A percentile compares a stretch with the other conserved stretches of the same genome.
Conservation (phyloP, 495 filamentous ascomycete genomes). For the Lasiosphaeris hirsuta region DNA sequence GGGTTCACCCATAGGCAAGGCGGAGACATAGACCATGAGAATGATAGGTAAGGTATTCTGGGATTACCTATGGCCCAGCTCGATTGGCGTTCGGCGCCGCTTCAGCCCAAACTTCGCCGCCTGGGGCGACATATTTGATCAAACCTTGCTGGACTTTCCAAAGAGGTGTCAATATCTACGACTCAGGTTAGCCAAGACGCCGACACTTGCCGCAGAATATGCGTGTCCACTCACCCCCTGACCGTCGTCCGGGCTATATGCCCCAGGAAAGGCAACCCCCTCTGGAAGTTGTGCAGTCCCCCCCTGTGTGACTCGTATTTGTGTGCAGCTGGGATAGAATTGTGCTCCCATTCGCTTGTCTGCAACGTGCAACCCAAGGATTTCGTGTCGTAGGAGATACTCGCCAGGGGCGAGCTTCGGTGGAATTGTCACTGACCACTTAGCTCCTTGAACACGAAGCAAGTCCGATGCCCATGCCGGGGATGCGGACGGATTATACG, state of each 20-base stretch:
- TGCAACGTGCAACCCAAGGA: slow-evolving; percentile 59
- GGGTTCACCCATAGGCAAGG: too few relatives aligned
- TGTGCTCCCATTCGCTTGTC: slow-evolving; percentile 50
- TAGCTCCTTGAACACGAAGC: slow-evolving; percentile 54
- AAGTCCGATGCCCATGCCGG: slow-evolving; percentile 31
- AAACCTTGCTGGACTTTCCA: slow-evolving; percentile 20
- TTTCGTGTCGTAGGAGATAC: slow-evolving; percentile 61
- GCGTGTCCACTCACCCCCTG: slow-evolving; percentile 24
- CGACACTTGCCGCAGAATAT: background rate
- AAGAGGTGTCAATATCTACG: slow-evolving; percentile 13
- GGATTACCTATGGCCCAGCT: slow-evolving; percentile 11
- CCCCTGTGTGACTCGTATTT: slow-evolving; percentile 51
- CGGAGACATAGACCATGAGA: too few relatives aligned
- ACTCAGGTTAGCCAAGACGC: too few relatives aligned
- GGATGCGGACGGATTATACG: slow-evolving; percentile 23
- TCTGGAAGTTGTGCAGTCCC: slow-evolving; percentile 32
- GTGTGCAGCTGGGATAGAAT: slow-evolving; percentile 61
- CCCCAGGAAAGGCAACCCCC: slow-evolving; percentile 40
- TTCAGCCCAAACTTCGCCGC: slow-evolving; percentile 18
- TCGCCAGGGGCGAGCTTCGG: slow-evolving; percentile 52
- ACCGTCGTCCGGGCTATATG: slow-evolving; percentile 36
- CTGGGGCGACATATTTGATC: slow-evolving; percentile 15
- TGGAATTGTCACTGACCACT: slow-evolving; percentile 60
- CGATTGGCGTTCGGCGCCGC: slow-evolving; percentile 21
- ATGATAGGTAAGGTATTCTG: too few relatives aligned